Evolutionary conservation across 495 filamentous ascomycete species (phyloP).

Genomic region (Podospora australis): DNA sequence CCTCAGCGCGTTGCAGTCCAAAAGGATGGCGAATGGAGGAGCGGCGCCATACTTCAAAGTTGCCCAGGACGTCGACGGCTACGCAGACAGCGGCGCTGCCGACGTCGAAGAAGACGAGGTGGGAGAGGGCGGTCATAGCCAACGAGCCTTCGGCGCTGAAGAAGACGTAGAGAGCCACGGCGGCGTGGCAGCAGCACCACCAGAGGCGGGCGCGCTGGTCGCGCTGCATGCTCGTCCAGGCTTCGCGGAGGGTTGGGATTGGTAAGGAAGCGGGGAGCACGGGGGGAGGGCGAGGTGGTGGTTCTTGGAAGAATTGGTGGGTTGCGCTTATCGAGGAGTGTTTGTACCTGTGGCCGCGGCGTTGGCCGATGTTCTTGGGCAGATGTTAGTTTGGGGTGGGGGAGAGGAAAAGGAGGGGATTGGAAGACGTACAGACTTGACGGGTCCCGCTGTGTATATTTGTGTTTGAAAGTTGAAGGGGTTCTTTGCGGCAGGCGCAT

Average conservation of each 20-base stretch:
- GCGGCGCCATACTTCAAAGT: constrained; percentile 96
- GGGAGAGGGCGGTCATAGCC: constrained; percentile 86
- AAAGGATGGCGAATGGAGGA: constrained; percentile 92
- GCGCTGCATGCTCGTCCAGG: constrained; percentile 73
- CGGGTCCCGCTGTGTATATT: constrained; percentile 65
- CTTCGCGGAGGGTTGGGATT: constrained; percentile 85
- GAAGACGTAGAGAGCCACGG: constrained; percentile 74
- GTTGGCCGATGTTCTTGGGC: constrained; percentile 73
- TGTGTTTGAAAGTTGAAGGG: constrained; percentile 96
- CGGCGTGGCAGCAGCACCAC: constrained; percentile 86
- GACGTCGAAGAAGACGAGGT: constrained; percentile 91
- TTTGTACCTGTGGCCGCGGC: constrained; percentile 95
- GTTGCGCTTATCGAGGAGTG: constrained; percentile 82
- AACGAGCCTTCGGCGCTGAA: constrained; percentile 82
- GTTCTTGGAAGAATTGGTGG: constrained; percentile 94
- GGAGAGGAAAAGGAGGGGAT: too few species aligned
- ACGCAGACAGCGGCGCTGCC: constrained; percentile 90
- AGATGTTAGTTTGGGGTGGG: neutral
- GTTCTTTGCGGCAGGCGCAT: constrained; percentile 34
- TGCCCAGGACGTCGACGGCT: constrained; percentile 81
- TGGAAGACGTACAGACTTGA: constrained; percentile 64
- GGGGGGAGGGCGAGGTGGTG: constrained; percentile 79
- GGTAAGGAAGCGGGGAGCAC: constrained; percentile 89
- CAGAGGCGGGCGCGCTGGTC: constrained; percentile 74
- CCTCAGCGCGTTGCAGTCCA: constrained; percentile 82